These are phyloP conservation scores for Triangularia setosa DNA, from an alignment of 2,329 filamentous ascomycete genomes.

Conservation along the genomic window DNA sequence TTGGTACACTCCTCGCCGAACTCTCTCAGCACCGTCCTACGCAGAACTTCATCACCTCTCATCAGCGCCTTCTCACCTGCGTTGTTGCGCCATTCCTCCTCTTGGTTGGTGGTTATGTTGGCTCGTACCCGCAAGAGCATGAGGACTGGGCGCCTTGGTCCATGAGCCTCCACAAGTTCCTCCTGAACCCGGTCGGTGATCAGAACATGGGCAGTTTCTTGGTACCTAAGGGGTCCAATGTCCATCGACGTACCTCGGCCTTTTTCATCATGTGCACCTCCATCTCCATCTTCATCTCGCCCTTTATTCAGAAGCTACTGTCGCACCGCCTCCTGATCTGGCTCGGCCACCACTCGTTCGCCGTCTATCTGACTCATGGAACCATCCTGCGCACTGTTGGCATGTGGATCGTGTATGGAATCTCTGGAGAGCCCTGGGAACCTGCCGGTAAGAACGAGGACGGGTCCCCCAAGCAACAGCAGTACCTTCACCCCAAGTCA, in stretches of 20 bases:
- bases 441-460: conserved; percentile 31
- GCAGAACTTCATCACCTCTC: conserved; percentile 41
- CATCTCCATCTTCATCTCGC: conserved; percentile 48
- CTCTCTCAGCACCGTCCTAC: conserved; percentile 43
- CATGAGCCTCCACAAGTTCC: conserved; percentile 19
- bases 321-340: conserved; percentile 48
- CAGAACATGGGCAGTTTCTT: conserved; percentile 43
- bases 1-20: conserved; percentile 49
- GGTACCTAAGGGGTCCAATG: conserved; percentile 36
- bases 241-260: conserved; percentile 42
- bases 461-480: conserved; percentile 38
- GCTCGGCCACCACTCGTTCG: conserved; percentile 52
- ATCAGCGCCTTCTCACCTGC: conserved; percentile 36
- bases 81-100: conserved; percentile 34
- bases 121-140: conserved; percentile 47
- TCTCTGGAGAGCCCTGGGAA: conserved; percentile 32
- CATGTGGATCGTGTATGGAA: conserved; percentile 50
- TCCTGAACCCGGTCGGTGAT: conserved; percentile 36
- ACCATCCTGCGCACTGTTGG: conserved; percentile 49
- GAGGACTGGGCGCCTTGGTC: conserved; percentile 49
- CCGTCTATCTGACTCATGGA: conserved; percentile 52
- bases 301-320: conserved; percentile 44
- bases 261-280: conserved; percentile 47
- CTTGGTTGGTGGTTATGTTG: conserved; percentile 42
- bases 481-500: conserved; percentile 40